Percentiles rank a stretch among this genome's conserved stretches.
Conservation (phyloP, 208 protist species). For the Hexamita inflata region DNA sequence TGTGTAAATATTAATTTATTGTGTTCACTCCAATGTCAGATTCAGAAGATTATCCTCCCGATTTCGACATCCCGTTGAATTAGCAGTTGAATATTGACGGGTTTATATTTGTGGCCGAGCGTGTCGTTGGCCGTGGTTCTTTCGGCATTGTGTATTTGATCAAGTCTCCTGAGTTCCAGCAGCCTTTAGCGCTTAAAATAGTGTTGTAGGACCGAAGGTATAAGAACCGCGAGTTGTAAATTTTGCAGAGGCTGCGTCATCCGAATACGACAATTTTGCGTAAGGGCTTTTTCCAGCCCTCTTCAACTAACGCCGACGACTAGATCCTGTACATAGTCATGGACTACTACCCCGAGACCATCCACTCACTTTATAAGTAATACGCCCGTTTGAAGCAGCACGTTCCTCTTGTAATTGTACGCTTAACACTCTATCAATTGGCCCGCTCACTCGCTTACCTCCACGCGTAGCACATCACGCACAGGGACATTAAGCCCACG, state of each 20-base stretch:
- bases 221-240: slow-evolving; percentile 83
- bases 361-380: slow-evolving; percentile 67
- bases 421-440: slow-evolving; percentile 83
- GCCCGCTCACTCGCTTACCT: slow-evolving; percentile 82
- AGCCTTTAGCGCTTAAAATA: slow-evolving; percentile 27
- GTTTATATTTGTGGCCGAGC: too few species aligned
- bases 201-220: slow-evolving; percentile 16
- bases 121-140: too few species aligned
- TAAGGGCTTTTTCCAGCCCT: slow-evolving; percentile 68
- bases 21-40: too few species aligned
- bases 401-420: slow-evolving; percentile 29
- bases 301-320: slow-evolving; percentile 54
- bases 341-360: slow-evolving; percentile 87
- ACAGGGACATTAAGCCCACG: slow-evolving; percentile 51
- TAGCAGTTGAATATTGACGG: too few species aligned
- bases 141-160: slow-evolving; percentile 22
- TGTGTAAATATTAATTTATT: too few species aligned
- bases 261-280: slow-evolving; percentile 75
- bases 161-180: not conserved
- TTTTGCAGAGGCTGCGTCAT: slow-evolving; percentile 67
- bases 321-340: slow-evolving; percentile 93
- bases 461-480: slow-evolving; percentile 70
- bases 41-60: too few species aligned
- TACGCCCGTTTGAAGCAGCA: slow-evolving; percentile 72
- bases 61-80: too few species aligned